Base-by-base conservation (phyloP, 495 filamentous ascomycete genomes). In the Viridothelium virens region DNA sequence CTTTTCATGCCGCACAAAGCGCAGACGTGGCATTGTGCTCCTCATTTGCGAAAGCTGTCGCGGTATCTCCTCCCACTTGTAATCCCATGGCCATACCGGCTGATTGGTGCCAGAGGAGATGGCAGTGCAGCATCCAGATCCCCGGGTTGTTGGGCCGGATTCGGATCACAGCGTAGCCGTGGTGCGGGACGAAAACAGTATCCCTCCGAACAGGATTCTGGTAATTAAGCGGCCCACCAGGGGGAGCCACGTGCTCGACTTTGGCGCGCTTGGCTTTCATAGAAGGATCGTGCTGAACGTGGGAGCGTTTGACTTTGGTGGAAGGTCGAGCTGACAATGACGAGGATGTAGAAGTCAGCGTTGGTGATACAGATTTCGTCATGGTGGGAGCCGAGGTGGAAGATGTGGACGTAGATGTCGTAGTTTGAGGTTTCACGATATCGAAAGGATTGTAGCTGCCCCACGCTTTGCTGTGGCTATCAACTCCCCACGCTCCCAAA, bases 381-480 rank as follows among this genome's bases (percentile, higher is more conserved):
- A 25, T 25, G 25, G 25, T 25, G 25, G 25, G 25, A 25, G 25
- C 25, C 25, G 25, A 53, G 5, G 48, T 59, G 5, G 41, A 56
- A 34, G 53, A 59, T 59, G 31, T 14, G 10, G 53, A 36, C 36
- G 53, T 59, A 5, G 48, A 18, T 18, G 48, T 53, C 48, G 16
- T 14, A 36, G 18, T 9, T 14, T 33, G 5, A 31, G 53, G 53
- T 18, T 67, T 59, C 1, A 25, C 46, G 11, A 61, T 41, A 14
- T 67, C 66, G 56, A 72, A 75, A 1, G 73, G 73, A 61, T 75
- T 75, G 41, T 73, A 75, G n/a, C 66, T 50, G 37, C 70, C 72
- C 48, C 66, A 66, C 31, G 62, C 63, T n/a, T 44, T 69, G 14
- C 36, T 61, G 11, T 44, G 46, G 31, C 12, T 38, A 2, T 56